These are phyloP conservation scores for Botrytis medusae DNA, from an alignment of 2,329 filamentous ascomycete genomes.

Conservation along the genomic window DNA sequence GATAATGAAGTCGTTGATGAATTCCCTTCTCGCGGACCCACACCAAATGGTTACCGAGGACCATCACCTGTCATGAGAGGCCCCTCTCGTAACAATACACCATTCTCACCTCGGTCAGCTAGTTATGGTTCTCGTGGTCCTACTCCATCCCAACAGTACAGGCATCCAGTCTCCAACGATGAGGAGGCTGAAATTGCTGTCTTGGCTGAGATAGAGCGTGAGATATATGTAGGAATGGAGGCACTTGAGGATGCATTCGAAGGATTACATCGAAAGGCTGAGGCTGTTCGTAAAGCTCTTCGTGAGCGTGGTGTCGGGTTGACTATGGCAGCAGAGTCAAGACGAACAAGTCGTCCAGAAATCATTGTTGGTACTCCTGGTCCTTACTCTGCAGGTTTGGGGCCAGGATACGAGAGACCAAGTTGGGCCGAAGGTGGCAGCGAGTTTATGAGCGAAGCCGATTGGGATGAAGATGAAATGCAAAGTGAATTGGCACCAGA, in stretches of 20 bases:
- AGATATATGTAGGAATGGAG: constrained; percentile 94
- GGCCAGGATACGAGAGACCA: constrained; percentile 40
- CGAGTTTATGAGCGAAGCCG: constrained; percentile 50
- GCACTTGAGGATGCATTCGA: constrained; percentile 92
- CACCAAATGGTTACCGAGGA: constrained; percentile 48
- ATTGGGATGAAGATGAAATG: constrained; percentile 49
- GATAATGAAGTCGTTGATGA: constrained; percentile 55
- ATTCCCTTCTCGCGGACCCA: constrained; percentile 52
- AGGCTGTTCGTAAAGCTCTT: constrained; percentile 73
- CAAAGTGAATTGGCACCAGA: constrained; percentile 68
- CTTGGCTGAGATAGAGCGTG: constrained; percentile 85
- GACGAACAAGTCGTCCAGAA: constrained; percentile 34
- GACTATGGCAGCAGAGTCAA: constrained; percentile 37
- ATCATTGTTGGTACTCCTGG: constrained; percentile 47
- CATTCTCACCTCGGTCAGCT: constrained; percentile 37
- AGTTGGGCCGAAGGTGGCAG: constrained; percentile 35
- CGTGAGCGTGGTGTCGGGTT: constrained; percentile 82
- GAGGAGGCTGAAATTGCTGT: constrained; percentile 92
- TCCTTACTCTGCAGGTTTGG: constrained; percentile 35
- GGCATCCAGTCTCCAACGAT: constrained; percentile 76
- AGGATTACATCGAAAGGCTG: constrained; percentile 80
- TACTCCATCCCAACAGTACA: constrained; percentile 54
- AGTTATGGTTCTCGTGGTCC: constrained; percentile 50
- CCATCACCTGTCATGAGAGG: constrained; percentile 34
- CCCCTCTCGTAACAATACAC: constrained; percentile 36